Percentiles rank a stretch among this genome's conserved stretches.
phyloP scores from a whole-genome alignment of 2,329 filamentous ascomycete species.

The Diaporthe velutina region DNA sequence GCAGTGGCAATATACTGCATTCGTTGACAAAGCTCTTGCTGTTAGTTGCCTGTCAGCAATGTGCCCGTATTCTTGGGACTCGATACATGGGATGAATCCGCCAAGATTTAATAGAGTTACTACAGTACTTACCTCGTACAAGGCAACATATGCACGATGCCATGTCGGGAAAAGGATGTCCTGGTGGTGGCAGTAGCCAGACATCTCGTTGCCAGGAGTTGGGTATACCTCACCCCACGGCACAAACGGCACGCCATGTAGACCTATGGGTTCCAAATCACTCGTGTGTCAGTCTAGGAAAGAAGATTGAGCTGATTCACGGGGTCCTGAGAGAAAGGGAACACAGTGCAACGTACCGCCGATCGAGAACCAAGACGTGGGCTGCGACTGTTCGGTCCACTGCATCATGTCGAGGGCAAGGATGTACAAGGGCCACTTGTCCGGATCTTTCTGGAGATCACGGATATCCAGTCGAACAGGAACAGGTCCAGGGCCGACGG shows the following conservation, averaged over 20 bases:
- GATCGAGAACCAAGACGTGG: conserved; percentile 83
- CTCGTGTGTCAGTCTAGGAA: conserved; percentile 26
- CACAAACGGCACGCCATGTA: conserved; percentile 81
- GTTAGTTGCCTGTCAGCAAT: conserved; percentile 22
- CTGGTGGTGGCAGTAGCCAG: conserved; percentile 83
- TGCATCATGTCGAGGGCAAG: conserved; percentile 81
- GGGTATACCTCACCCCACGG: conserved; percentile 66
- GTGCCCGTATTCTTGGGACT: background rate
- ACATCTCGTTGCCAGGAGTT: conserved; percentile 63
- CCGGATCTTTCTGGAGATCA: conserved; percentile 71
- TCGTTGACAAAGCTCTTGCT: conserved; percentile 55
- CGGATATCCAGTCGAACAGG: conserved; percentile 75
- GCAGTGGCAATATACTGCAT: conserved; percentile 59
- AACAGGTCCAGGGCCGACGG: conserved; percentile 48
- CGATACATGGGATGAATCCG: background rate
- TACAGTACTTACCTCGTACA: conserved; percentile 63
- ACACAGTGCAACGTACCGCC: conserved; percentile 66
- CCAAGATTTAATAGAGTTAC: too few species aligned
- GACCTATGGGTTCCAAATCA: conserved; percentile 62
- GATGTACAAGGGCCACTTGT: conserved; percentile 83
- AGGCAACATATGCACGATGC: conserved; percentile 84
- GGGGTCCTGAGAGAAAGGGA: conserved; percentile 1
- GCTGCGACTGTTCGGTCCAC: conserved; percentile 70
- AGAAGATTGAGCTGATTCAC: conserved; percentile 23
- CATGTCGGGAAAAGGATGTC: conserved; percentile 83